Base-by-base conservation (phyloP, 257 asterid species). In the Catharanthus roseus region DNA sequence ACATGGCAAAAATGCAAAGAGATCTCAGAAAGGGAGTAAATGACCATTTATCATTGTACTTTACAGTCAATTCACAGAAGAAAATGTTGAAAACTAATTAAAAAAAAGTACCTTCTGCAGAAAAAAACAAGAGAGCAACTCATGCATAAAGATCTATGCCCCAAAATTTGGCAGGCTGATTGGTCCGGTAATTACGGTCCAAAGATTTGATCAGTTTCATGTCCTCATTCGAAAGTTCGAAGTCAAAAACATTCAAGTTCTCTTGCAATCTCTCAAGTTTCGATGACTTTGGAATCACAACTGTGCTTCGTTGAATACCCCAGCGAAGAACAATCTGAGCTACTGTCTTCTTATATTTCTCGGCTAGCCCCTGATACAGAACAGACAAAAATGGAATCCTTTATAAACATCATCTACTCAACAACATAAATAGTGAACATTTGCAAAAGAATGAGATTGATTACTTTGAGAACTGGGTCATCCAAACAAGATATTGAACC, bases 401-500 rank as follows among this genome's bases (percentile, higher is more conserved):
- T 36, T 57, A 51, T 3, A n/a, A 45, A n/a, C 57, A 68, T 13
- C 45, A 47, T 55, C 66, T 16, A 50, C 28, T 53, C 26, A 50
- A 68, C 8, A 60, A 49, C 0, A 34, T 21, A 62, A 19, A 18
- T 49, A 31, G 16, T 49, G 51, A 34, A 18, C 10, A 26, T 38
- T 38, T 38, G 10, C 55, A 34, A 68, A 10, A 18, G 60, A 49
- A 36, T 16, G 23, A 47, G 47, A 62, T 10, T 47, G 68, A 26
- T 69, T 82, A 83, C 92, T 67, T 76, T 72, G 64, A 86, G 87
- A 74, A 78, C 76, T 1, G 89, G 86, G 56, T 88, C 92, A 26
- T 86, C 92, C 77, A 88, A 76, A 68, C 95, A 88, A 58, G 92
- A 88, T n/a, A 78, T 80, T 5, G 92, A 75, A 72, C 92, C 95